Conservation (phyloP, 148 eudicot species). For the Spergularia marina region DNA sequence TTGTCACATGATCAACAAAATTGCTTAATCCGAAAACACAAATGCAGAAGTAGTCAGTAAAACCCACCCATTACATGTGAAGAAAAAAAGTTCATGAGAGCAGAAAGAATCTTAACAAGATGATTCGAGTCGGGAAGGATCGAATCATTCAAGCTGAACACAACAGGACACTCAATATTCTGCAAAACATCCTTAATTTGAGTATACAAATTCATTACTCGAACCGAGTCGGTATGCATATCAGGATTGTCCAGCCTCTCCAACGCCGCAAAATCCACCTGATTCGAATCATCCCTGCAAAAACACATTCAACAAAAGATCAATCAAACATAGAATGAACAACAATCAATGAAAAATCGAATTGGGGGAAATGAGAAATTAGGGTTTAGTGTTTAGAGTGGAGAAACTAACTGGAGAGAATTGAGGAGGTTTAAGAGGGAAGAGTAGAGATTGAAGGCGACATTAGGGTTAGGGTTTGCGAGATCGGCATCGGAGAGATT, state of each 20-base stretch:
- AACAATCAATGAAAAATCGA: background rate
- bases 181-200: constrained; percentile 45
- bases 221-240: constrained; percentile 54
- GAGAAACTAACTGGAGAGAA: constrained; percentile 34
- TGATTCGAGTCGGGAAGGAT: constrained; percentile 65
- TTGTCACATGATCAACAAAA: no score
- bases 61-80: constrained; percentile 42
- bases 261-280: constrained; percentile 61
- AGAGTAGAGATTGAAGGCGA: constrained; percentile 49
- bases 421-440: constrained; percentile 48
- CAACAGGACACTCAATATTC: constrained; percentile 49
- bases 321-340: no score
- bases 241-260: constrained; percentile 85
- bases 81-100: constrained; percentile 60
- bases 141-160: constrained; percentile 56
- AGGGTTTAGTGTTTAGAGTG: constrained; percentile 29
- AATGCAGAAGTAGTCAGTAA: no score
- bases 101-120: constrained; percentile 53
- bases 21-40: no score
- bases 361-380: background rate
- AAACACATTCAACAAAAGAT: background rate
- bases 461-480: constrained; percentile 51
- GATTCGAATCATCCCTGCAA: constrained; percentile 69
- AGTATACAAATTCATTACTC: constrained; percentile 42
- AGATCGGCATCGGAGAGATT: constrained; percentile 51